phyloP scores from a whole-genome alignment of 2,329 filamentous ascomycete genomes.

The Aspergillus nomiae region DNA sequence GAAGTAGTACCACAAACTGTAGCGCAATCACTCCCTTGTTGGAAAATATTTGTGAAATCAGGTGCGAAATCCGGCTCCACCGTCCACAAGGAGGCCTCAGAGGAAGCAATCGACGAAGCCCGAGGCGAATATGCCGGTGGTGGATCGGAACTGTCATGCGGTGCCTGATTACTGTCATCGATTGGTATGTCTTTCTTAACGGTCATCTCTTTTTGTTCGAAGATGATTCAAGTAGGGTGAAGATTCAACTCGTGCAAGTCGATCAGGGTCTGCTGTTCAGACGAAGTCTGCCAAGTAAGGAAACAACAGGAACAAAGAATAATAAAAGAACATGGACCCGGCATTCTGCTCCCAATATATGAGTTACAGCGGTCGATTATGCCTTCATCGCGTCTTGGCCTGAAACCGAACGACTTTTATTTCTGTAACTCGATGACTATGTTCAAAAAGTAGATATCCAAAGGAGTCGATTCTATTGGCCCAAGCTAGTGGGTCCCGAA shows the following conservation, averaged over 20 bases:
- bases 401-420: background rate
- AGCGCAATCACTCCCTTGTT: background rate
- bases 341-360: background rate
- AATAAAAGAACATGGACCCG: background rate
- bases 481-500: background rate
- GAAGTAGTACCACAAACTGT: background rate
- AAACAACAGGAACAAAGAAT: background rate
- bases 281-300: background rate
- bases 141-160: background rate
- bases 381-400: fast-evolving
- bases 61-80: background rate
- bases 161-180: background rate
- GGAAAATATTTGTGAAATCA: background rate
- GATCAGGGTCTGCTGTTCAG: no score
- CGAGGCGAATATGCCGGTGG: background rate
- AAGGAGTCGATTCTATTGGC: background rate
- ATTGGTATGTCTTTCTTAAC: background rate
- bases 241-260: background rate
- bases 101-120: background rate
- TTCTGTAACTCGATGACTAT: background rate
- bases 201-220: background rate
- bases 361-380: background rate
- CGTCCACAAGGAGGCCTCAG: background rate
- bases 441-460: background rate
- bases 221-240: background rate